Base-by-base conservation (phyloP, 306 rosid species). In the Cicer chorassanicum region DNA sequence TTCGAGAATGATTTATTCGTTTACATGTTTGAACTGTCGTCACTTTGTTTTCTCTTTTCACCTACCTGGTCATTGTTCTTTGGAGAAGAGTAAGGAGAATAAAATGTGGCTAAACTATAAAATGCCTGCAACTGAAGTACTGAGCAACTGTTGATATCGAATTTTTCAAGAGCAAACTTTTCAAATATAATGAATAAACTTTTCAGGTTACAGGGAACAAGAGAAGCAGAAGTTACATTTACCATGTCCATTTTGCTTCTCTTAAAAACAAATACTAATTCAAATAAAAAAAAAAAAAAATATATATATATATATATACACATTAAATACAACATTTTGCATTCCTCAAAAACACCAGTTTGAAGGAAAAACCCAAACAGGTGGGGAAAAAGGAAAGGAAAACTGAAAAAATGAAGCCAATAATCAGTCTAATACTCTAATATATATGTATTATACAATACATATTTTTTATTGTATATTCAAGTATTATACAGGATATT, bases 281-380 rank as follows among this genome's bases (percentile, higher is more conserved):
- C 40, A 1, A 13, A 14, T 12, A 18, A 46, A 59, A 71, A 2
- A 29, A 2, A 2, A 0, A 76, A 60, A 13, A n/a, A n/a, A n/a
- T n/a, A n/a, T n/a, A n/a, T 59, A 38, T 77, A 18, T 77, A 73
- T 75, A 77, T 29, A 29, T 29, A 29, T 29, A 29, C 24, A 15
- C 36, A 4, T 5, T 5, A 21, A 10, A 60, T 39, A 65, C 40
- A 71, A 55, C 50, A 49, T 19, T 55, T 68, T 72, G 73, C 72
- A 43, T 78, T 70, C 42, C 71, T 75, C 69, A 16, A 59, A 43
- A 64, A 21, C 67, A 68, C 2, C 8, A 15, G 79, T 56, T 65
- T 68, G 75, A 78, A 75, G 75, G 43, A 70, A 79, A 51, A 80
- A n/a, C 79, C 76, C 74, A 72, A 45, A 62, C 39, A 34, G 40